Base-by-base conservation (phyloP, 106 monocot species). In the Phalaenopsis aphrodite region DNA sequence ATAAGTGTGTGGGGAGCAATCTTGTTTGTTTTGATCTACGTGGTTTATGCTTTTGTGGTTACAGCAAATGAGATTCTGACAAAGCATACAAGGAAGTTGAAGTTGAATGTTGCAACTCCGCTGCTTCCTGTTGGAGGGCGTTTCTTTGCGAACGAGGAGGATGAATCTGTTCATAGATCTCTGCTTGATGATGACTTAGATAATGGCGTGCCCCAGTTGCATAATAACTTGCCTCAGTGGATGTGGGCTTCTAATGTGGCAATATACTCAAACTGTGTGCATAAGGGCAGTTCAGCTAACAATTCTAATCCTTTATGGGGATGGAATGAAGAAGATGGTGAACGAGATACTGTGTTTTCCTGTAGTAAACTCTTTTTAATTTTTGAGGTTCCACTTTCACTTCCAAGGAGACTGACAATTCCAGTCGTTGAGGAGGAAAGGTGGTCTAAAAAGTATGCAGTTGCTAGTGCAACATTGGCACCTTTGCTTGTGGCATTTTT, bases 191-290 rank as follows among this genome's bases (percentile, higher is more conserved):
- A 81, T 19, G 92, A 92, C 77, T 65, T 67, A 56, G 23, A 48
- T 55, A 46, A 56, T 43, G 89, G 89, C 49, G 87, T 83, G 42
- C 85, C 89, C 0, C 82, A 77, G 78, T 64, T 90, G 78, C 85
- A 79, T 42, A 37, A 71, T 46, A 84, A 84, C 19, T 85, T 99
- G 79, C 98, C 93, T 83, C 90, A 92, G 58, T 94, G 94, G 98
- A 99, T 95, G 98, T 94, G 94, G 98, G 91, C 92, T 68, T 93
- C 98, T 0, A 88, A 92, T 83, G 82, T 99, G 75, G 89, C 98
- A 39, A 95, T 95, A 45, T 99, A 92, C 68, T 94, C 98, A 15
- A 92, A 99, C 82, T 85, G 86, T 16, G 82, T 81, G 2, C 69
- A 69, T 3, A 78, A 82, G 55, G 80, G 78, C 17, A 71, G 19